These are phyloP conservation scores for Sergeia podlipaevii DNA, from an alignment of 208 protist genomes.

Conservation along the genomic window DNA sequence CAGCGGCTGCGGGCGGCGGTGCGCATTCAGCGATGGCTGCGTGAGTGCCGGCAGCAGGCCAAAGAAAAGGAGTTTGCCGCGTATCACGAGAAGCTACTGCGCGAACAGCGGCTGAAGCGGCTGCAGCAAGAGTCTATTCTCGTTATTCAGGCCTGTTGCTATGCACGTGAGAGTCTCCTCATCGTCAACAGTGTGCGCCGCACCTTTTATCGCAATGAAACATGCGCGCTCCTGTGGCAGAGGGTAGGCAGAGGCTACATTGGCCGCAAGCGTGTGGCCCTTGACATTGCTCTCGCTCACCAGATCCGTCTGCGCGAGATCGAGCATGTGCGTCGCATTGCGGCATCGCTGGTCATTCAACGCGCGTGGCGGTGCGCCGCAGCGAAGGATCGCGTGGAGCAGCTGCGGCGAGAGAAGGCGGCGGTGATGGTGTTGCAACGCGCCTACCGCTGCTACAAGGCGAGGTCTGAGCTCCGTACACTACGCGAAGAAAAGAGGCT, in stretches of 20 bases:
- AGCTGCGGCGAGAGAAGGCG: constrained; percentile 34
- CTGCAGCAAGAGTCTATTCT: constrained; percentile 33
- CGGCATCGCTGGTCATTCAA: constrained; percentile 66
- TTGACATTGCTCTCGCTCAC: constrained; percentile 25
- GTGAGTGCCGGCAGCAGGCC: constrained; percentile 23
- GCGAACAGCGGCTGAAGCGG: constrained; percentile 32
- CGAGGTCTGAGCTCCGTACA: constrained; percentile 34
- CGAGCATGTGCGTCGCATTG: constrained; percentile 20
- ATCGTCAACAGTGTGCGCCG: constrained; percentile 50
- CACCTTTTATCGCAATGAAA: constrained; percentile 33
- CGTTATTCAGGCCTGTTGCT: constrained; percentile 46
- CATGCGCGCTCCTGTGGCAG: constrained; percentile 42
- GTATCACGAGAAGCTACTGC: constrained; percentile 60
- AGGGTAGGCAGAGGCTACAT: constrained; percentile 54
- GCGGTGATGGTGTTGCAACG: constrained; percentile 48
- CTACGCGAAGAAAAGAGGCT: constrained; percentile 41
- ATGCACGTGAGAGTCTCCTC: constrained; percentile 28
- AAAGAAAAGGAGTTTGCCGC: constrained; percentile 62
- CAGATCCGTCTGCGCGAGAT: constrained; percentile 21
- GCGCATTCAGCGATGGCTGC: constrained; percentile 61
- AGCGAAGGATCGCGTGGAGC: constrained; percentile 57
- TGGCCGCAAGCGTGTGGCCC: constrained; percentile 28
- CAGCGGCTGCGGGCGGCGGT: constrained; percentile 35
- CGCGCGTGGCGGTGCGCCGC: constrained; percentile 68
- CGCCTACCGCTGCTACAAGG: constrained; percentile 47